Evolutionary conservation across 208 protist species (phyloP).

Genomic region (Balamuthia mandrillaris): DNA sequence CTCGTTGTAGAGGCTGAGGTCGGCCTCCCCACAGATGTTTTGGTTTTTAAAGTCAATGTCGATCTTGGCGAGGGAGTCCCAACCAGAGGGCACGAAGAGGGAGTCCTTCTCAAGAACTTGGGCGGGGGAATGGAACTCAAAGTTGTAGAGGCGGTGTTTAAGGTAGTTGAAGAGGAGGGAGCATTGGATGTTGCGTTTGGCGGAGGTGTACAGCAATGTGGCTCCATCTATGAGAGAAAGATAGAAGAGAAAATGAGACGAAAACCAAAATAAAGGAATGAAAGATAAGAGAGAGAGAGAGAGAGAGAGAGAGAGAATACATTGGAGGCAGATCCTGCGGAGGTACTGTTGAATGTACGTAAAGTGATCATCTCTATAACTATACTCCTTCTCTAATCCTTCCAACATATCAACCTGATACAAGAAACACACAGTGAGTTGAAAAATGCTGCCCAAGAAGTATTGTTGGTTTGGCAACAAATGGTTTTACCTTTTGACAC

Average conservation of each 20-base stretch:
- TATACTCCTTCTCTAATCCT: slow-evolving; percentile 54
- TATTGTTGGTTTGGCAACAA: neutral
- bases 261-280: too few species aligned
- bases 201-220: slow-evolving; percentile 54
- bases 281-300: neutral
- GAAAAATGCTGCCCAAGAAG: too few species aligned
- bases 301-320: neutral
- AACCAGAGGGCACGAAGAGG: slow-evolving; percentile 51
- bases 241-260: too few species aligned
- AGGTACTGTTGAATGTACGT: slow-evolving; percentile 60
- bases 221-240: slow-evolving; percentile 50
- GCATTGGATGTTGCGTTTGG: slow-evolving; percentile 54
- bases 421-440: neutral
- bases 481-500: neutral
- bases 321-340: slow-evolving; percentile 51
- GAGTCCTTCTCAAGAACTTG: slow-evolving; percentile 55
- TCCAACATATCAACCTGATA: slow-evolving; percentile 41
- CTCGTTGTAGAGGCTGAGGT: neutral
- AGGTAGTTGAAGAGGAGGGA: slow-evolving; percentile 44
- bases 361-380: slow-evolving; percentile 57
- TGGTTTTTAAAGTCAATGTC: slow-evolving; percentile 34
- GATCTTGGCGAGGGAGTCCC: slow-evolving; percentile 43
- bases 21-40: neutral
- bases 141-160: slow-evolving; percentile 49
- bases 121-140: slow-evolving; percentile 36